phyloP scores from a whole-genome alignment of 352 stramenopile species.

The Phytopythium helicoides region DNA sequence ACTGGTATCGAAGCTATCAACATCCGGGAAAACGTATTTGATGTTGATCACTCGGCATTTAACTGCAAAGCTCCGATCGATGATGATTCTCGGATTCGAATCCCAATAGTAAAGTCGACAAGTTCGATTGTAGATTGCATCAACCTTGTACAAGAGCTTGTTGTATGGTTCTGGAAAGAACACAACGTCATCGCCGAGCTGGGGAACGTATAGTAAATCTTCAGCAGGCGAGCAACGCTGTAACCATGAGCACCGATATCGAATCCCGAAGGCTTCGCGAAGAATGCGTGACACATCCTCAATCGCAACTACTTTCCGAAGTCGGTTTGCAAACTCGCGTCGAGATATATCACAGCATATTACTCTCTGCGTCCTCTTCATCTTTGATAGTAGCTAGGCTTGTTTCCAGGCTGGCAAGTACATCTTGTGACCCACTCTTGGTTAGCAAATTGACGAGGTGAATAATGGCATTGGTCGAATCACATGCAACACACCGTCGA shows the following conservation, averaged over 20 bases:
- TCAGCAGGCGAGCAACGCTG: neutral
- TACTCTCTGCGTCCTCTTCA: neutral
- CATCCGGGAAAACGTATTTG: slow-evolving; percentile 1
- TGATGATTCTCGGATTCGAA: no score
- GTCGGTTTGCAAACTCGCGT: no score
- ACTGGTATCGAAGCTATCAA: neutral
- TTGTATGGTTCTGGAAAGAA: neutral
- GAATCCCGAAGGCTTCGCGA: neutral
- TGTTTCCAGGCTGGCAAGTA: neutral
- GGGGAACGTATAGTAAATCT: slow-evolving; percentile 1
- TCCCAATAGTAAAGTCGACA: neutral
- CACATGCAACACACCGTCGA: neutral
- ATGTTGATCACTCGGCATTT: neutral
- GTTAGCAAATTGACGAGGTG: neutral
- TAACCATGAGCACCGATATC: neutral
- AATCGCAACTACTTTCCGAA: no score
- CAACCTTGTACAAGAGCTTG: neutral
- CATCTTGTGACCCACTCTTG: neutral
- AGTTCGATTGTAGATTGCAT: neutral
- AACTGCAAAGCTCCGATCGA: slow-evolving; percentile 2
- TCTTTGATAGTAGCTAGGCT: no score
- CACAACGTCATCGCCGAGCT: slow-evolving; percentile 3
- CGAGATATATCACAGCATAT: no score
- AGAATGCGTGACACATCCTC: neutral
- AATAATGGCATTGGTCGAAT: neutral